phyloP scores from a whole-genome alignment of 331 rosid genomes.

The Cydonia oblonga region DNA sequence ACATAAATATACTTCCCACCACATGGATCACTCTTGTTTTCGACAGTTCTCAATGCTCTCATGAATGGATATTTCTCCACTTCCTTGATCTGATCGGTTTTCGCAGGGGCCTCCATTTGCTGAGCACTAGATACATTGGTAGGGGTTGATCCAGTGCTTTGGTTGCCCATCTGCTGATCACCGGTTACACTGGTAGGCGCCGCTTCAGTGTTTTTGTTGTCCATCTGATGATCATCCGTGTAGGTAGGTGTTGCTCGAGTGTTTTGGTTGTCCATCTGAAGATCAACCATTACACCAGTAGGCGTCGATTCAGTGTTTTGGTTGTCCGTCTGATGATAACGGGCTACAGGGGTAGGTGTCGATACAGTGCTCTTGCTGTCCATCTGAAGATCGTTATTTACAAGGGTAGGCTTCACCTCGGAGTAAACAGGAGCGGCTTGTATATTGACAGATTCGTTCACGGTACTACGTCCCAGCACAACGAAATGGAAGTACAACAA shows the following conservation, averaged over 20 bases:
- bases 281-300: slow-evolving; percentile 2
- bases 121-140: background rate
- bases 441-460: slow-evolving; percentile 21
- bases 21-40: slow-evolving; percentile 86
- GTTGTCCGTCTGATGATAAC: too few species aligned
- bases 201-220: background rate
- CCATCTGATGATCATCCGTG: background rate
- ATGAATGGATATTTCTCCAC: slow-evolving; percentile 36
- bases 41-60: slow-evolving; percentile 50
- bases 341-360: background rate
- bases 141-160: background rate
- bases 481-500: slow-evolving; percentile 68
- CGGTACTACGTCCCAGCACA: slow-evolving; percentile 30
- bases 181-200: slow-evolving; percentile 3
- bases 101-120: background rate
- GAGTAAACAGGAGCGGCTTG: slow-evolving; percentile 11
- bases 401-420: slow-evolving; percentile 14
- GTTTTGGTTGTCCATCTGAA: background rate
- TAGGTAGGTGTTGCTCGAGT: background rate
- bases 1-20: slow-evolving; percentile 90
- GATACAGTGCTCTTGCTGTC: background rate
- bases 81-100: background rate
- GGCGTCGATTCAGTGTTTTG: slow-evolving; percentile 5
- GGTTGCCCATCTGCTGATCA: background rate
- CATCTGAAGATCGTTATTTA: background rate